Evolutionary conservation across 306 rosid genomes (phyloP), one percentile per base, ranked within the genome.

Genomic region (Malus sieversii): DNA sequence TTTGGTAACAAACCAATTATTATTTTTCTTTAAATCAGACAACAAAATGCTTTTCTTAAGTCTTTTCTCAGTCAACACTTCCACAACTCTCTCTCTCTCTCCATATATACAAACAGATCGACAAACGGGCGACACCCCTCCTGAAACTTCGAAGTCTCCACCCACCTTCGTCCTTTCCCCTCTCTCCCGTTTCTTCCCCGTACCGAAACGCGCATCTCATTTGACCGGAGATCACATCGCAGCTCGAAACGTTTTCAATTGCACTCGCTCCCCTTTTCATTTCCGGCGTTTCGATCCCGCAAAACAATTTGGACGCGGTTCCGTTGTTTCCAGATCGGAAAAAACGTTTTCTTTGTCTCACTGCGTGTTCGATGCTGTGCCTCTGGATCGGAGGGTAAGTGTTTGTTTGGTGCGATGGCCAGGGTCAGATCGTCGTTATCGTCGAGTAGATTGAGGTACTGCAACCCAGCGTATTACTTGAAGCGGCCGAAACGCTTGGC

Each of bases 401-500:
- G 59, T 35, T 38, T 77, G 59, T 66, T 84, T 53, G 82, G 55
- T 66, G 75, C 25, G 75, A 87, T 95, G 99, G 99, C 91, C 30
- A 86, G 97, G 86, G 81, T 77, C 78, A 89, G 96, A 86, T 88
- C 97, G 82, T 87, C 97, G 53, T 87, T 97, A 46, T 82, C 86
- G 60, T 72, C 80, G 9, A 75, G 85, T 70, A 84, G 76, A 51
- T 89, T 90, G 91, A 90, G 92, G 79, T 88, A 86, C 55, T 95
- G 92, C 30, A 71, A 95, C 58, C 97, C 97, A 4, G 79, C 90
- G 62, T 92, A 95, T 82, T 95, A 95, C 75, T 87, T 95, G 29
- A 92, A 90, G 90, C 84, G 99, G 18, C 99, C 99, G 19, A 88
- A 90, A 81, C 92, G 97, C 57, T 66, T 92, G 69, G 97, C 99